Evolutionary conservation across 2,329 filamentous ascomycete species (phyloP).

Genomic region (Drechslerella dactyloides): DNA sequence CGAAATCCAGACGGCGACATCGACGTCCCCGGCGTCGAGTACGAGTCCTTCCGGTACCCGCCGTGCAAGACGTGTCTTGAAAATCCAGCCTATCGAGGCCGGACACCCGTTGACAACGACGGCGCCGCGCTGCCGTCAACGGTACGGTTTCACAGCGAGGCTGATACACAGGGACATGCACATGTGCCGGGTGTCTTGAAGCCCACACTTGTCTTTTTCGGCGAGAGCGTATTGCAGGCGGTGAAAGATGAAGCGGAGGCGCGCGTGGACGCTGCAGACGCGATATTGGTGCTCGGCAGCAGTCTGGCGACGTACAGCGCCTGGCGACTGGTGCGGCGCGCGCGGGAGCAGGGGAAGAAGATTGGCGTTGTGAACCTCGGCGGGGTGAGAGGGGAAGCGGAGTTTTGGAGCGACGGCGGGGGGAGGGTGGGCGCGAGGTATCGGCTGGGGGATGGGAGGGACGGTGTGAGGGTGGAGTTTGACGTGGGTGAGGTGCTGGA

Average conservation of each 20-base stretch:
- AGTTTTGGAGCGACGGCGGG: slow-evolving; percentile 63
- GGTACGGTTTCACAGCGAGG: slow-evolving; percentile 52
- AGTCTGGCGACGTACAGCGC: slow-evolving; percentile 94
- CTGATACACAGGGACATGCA: slow-evolving; percentile 6
- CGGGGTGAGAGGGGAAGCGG: slow-evolving; percentile 81
- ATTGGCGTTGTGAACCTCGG: slow-evolving; percentile 88
- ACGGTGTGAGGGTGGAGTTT: slow-evolving; percentile 52
- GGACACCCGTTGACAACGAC: slow-evolving; percentile 75
- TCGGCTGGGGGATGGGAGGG: slow-evolving; percentile 53
- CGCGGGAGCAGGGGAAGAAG: slow-evolving; percentile 80
- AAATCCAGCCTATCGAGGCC: slow-evolving; percentile 63
- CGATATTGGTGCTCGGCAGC: slow-evolving; percentile 81
- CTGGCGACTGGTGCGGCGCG: slow-evolving; percentile 84
- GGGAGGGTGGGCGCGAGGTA: slow-evolving; percentile 49
- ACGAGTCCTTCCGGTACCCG: slow-evolving; percentile 88
- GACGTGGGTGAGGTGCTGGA: slow-evolving; percentile 30
- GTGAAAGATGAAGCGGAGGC: slow-evolving; percentile 79
- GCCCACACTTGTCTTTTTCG: slow-evolving; percentile 94
- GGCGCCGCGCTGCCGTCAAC: slow-evolving; percentile 64
- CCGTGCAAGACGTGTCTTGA: slow-evolving; percentile 80
- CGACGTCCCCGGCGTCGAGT: slow-evolving; percentile 83
- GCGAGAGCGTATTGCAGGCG: slow-evolving; percentile 75
- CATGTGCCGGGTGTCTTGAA: slow-evolving; percentile 82
- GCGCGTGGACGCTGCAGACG: slow-evolving; percentile 76
- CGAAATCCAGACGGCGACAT: slow-evolving; percentile 95